Evolutionary conservation across 345 rosid species (phyloP).

Genomic region (Moringa oleifera): DNA sequence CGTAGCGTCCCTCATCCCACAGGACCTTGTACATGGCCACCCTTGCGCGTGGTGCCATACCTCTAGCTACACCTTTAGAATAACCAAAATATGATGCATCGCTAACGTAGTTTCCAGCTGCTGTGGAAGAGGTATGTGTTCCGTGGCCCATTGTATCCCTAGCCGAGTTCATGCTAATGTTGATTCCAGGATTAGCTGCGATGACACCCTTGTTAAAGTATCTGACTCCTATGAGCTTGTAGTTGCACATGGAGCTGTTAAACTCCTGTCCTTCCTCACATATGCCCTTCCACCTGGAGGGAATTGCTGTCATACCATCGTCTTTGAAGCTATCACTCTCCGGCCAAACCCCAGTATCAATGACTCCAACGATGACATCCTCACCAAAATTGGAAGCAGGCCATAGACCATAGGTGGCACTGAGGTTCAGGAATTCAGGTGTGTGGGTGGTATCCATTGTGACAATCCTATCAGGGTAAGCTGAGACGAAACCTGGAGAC

Average conservation of each 20-base stretch:
- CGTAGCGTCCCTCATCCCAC: neutral
- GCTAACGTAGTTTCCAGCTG: slow-evolving; percentile 26
- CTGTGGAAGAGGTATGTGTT: slow-evolving; percentile 29
- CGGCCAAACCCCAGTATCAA: slow-evolving; percentile 33
- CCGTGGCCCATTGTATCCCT: slow-evolving; percentile 27
- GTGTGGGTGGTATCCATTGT: slow-evolving; percentile 15
- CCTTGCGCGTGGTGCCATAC: slow-evolving; percentile 20
- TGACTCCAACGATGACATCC: slow-evolving; percentile 20
- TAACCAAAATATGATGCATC: slow-evolving; percentile 29
- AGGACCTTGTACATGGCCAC: slow-evolving; percentile 31
- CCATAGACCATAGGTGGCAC: slow-evolving; percentile 8
- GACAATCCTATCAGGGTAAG: slow-evolving; percentile 9
- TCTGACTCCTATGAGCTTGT: slow-evolving; percentile 31
- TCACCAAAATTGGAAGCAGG: slow-evolving; percentile 10
- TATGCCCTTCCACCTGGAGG: slow-evolving; percentile 31
- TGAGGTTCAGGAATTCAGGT: slow-evolving; percentile 10
- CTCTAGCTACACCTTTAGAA: slow-evolving; percentile 20
- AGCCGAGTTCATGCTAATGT: slow-evolving; percentile 20
- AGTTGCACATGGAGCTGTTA: slow-evolving; percentile 25
- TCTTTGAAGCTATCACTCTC: slow-evolving; percentile 32
- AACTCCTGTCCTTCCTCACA: slow-evolving; percentile 24
- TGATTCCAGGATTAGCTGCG: slow-evolving; percentile 14
- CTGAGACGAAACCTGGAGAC: slow-evolving; percentile 16
- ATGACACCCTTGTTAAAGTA: slow-evolving; percentile 26
- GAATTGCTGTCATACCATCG: slow-evolving; percentile 25